These are phyloP conservation scores for Trichoderma arundinaceum DNA, from an alignment of 2,329 filamentous ascomycete species.

Conservation along the genomic window DNA sequence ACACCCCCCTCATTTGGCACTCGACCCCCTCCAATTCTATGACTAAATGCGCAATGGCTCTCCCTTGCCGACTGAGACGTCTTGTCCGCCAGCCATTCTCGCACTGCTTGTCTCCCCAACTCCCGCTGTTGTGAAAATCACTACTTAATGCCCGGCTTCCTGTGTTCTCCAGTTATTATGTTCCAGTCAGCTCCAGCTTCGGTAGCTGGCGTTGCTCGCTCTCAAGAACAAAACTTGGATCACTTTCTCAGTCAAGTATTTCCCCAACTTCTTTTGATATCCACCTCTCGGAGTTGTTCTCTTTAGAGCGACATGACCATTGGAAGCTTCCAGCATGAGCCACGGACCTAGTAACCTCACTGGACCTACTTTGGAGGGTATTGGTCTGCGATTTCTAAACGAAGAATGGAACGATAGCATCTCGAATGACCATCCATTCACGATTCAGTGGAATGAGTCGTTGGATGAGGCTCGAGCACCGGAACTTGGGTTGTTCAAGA, in stretches of 20 bases:
- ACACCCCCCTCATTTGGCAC: conserved; percentile 23
- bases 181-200: conserved; percentile 22
- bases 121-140: conserved; percentile 20
- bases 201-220: not conserved
- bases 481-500: conserved; percentile 41
- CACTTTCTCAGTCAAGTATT: not conserved
- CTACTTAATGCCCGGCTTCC: conserved; percentile 29
- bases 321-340: conserved; percentile 17
- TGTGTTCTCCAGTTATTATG: conserved; percentile 26
- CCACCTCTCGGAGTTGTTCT: not conserved
- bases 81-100: conserved; percentile 30
- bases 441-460: conserved; percentile 42
- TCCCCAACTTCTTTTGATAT: not conserved
- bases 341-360: conserved; percentile 20
- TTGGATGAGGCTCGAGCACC: conserved; percentile 30
- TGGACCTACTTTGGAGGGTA: conserved; percentile 34
- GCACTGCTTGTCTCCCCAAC: conserved; percentile 2
- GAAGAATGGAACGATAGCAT: conserved; percentile 46
- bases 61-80: conserved; percentile 42
- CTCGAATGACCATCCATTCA: conserved; percentile 41
- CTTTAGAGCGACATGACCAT: conserved; percentile 16
- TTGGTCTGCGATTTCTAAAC: conserved; percentile 43
- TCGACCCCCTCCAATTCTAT: conserved; percentile 27
- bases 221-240: conserved; percentile 1
- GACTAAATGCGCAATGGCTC: conserved; percentile 35